Evolutionary conservation across 1,284 basidiomycete species (phyloP), one percentile per base, ranked within the genome.

Genomic region (Cutaneotrichosporon spelunceum): DNA sequence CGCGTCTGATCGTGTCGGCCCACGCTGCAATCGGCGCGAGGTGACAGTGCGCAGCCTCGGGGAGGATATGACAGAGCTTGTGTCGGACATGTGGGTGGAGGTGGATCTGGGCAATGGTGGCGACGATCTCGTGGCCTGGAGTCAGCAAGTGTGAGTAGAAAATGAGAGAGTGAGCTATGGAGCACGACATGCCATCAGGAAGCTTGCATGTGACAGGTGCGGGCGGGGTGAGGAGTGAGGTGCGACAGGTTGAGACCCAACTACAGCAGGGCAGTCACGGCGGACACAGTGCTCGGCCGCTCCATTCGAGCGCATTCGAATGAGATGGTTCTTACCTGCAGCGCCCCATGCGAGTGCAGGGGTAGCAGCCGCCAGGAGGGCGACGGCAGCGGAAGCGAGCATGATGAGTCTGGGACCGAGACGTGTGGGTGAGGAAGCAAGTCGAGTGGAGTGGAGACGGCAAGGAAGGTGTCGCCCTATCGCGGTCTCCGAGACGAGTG

Each of bases 91-190:
- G 81, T 0, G 90, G 90, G 72, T 91, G 85, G 4, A 96, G 83
- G 75, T 95, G 87, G 59, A 93, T 90, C 76, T 96, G 90, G 0
- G 93, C 93, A 61, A 97, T 91, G 6, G 92, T 93, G 2, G 92
- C 93, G 1, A 93, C 86, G 52, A 95, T 89, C 80, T 94, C 89
- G 69, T 96, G 93, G 16, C 93, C 92, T 84, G 72, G 30, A 6
- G 53, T 36, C 26, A 63, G 53, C 48, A n/a, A 21, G 50, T 13
- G 29, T 9, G 21, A 16, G 16, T 14, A n/a, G 48, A n/a, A 16
- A 9, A 26, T 6, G 16, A 11, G 7, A 49, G 11, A 27, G 47
- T 24, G 5, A 16, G 24, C 1, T 13, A 26, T 49, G 14, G 11
- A 2, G 45, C 21, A 48, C 21, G 24, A 21, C 21, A 23, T n/a